Evolutionary conservation across 805 yeast species (phyloP).

Genomic region (Yarrowia sp.): DNA sequence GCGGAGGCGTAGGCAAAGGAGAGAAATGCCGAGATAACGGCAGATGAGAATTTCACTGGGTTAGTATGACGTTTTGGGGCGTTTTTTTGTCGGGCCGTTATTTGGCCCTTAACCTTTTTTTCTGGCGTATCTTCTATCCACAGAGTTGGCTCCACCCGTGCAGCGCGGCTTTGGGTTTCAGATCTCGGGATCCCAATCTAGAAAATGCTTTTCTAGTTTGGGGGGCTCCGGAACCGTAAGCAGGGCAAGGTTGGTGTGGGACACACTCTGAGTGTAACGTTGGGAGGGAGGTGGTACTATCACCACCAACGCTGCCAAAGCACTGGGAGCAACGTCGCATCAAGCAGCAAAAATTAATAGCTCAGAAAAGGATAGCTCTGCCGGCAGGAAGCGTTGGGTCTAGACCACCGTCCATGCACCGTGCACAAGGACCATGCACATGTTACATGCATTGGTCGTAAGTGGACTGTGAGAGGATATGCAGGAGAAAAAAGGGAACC

Average conservation of each 20-base stretch:
- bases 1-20: constrained; percentile 26
- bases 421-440: not conserved
- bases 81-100: not conserved
- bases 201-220: not conserved
- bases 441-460: not conserved
- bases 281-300: not conserved
- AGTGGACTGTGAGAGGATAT: not conserved
- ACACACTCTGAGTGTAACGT: not conserved
- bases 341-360: not conserved
- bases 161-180: not conserved
- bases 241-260: not conserved
- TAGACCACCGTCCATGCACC: not conserved
- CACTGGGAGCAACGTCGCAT: not conserved
- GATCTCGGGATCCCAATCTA: not conserved
- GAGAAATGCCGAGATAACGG: constrained; percentile 22
- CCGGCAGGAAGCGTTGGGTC: not conserved
- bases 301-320: not conserved
- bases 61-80: not conserved
- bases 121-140: not conserved
- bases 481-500: not conserved
- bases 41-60: constrained; percentile 20
- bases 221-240: not conserved
- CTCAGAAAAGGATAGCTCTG: not conserved
- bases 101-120: not conserved
- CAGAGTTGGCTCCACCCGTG: not conserved